Conservation (phyloP, 768 basidiomycete species). For the Leccinum truebloodii region DNA sequence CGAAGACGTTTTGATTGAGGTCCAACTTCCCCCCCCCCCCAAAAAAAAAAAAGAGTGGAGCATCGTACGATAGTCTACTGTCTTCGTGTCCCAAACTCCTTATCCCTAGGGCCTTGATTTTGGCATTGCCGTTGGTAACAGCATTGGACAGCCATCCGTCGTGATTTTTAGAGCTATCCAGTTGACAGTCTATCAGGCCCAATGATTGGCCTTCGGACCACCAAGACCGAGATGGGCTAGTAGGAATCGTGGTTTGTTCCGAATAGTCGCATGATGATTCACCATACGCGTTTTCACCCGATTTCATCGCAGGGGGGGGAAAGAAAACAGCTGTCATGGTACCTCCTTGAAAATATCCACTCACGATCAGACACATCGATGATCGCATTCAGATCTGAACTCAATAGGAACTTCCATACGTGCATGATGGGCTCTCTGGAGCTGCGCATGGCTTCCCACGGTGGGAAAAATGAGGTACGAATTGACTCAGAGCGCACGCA, state of each 20-base stretch:
- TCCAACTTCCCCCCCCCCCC: neutral
- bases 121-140: conserved; percentile 14
- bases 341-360: neutral
- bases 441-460: neutral
- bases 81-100: conserved; percentile 2
- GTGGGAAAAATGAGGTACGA: neutral
- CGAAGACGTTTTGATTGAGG: neutral
- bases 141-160: conserved; percentile 5
- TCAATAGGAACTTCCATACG: neutral
- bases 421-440: neutral
- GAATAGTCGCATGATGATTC: conserved; percentile 1
- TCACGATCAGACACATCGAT: neutral
- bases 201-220: conserved; percentile 10
- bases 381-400: conserved; percentile 3
- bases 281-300: conserved; percentile 9
- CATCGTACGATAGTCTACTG: neutral
- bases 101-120: conserved; percentile 10
- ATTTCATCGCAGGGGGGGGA: conserved; percentile 1
- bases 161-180: neutral
- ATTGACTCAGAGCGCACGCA: conserved; percentile 6
- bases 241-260: conserved; percentile 4
- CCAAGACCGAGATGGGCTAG: conserved; percentile 1
- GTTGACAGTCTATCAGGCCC: neutral
- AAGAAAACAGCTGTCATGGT: neutral
- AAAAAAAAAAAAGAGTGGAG: neutral